These are phyloP conservation scores for Trypanosoma melophagium DNA, from an alignment of 208 protist species.

Conservation along the genomic window DNA sequence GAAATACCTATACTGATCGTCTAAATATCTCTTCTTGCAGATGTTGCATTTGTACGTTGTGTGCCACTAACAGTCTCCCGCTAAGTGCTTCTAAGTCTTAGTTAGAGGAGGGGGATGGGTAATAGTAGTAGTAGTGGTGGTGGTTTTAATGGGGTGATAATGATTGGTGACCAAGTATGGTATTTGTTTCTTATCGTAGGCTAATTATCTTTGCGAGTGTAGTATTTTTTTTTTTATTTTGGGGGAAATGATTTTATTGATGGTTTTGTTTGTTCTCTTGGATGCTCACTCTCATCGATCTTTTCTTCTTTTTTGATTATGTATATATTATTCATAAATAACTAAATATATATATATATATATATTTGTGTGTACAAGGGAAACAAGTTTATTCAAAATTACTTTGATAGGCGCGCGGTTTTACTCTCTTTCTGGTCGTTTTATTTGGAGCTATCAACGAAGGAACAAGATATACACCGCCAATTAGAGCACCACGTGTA, in stretches of 20 bases:
- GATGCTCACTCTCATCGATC: neutral
- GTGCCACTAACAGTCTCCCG: conserved; percentile 8
- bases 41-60: conserved; percentile 23
- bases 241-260: conserved; percentile 5
- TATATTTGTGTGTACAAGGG: neutral
- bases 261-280: conserved; percentile 3
- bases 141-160: no score
- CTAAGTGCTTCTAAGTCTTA: neutral
- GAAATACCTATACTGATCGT: neutral
- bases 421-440: no score
- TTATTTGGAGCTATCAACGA: no score
- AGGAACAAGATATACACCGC: no score
- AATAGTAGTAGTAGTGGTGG: no score
- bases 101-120: neutral
- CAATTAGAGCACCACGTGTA: no score
- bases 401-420: no score
- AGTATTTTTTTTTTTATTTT: neutral
- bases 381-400: neutral
- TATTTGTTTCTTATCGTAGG: neutral
- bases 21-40: conserved; percentile 1
- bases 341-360: neutral
- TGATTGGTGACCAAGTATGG: no score
- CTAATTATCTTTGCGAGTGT: neutral
- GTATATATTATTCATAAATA: neutral
- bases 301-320: neutral